phyloP scores from a whole-genome alignment of 2,329 filamentous ascomycete genomes.

The Colletotrichum sp. region DNA sequence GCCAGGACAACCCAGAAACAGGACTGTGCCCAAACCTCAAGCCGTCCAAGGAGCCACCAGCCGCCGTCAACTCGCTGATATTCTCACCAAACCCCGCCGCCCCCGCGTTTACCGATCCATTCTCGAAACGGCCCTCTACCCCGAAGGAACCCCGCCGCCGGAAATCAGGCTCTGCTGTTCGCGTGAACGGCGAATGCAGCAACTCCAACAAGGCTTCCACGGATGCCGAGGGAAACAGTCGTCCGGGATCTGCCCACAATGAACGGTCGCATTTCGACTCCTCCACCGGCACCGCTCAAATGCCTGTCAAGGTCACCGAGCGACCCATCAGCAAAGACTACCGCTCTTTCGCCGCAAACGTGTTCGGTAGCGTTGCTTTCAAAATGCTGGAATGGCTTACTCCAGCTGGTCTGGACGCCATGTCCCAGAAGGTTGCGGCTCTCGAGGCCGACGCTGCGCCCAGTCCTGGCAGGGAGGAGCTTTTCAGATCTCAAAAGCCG shows the following conservation, averaged over 20 bases:
- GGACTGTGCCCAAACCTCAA: slow-evolving; percentile 67
- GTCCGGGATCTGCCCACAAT: neutral
- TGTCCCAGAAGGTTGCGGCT: slow-evolving; percentile 45
- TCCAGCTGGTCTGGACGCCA: slow-evolving; percentile 57
- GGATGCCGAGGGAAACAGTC: neutral
- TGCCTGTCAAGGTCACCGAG: slow-evolving; percentile 45
- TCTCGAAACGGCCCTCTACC: slow-evolving; percentile 12
- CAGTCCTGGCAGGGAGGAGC: neutral
- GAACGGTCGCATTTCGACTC: slow-evolving; percentile 21
- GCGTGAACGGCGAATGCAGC: neutral
- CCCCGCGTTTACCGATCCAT: slow-evolving; percentile 20
- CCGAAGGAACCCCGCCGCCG: slow-evolving; percentile 5
- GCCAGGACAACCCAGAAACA: slow-evolving; percentile 76
- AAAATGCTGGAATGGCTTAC: slow-evolving; percentile 77
- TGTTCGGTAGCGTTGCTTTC: slow-evolving; percentile 70
- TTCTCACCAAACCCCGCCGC: slow-evolving; percentile 43
- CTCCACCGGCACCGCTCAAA: slow-evolving; percentile 13
- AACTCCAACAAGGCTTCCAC: neutral
- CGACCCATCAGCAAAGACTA: slow-evolving; percentile 58
- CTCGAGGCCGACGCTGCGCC: slow-evolving; percentile 30
- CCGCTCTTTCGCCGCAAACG: slow-evolving; percentile 65
- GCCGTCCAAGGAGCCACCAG: slow-evolving; percentile 46
- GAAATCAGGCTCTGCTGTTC: neutral
- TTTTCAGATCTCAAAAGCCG: slow-evolving; percentile 1
- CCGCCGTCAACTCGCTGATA: slow-evolving; percentile 51